Evolutionary conservation across 441 rosid genomes (phyloP).

Genomic region (Jatropha podagrica): DNA sequence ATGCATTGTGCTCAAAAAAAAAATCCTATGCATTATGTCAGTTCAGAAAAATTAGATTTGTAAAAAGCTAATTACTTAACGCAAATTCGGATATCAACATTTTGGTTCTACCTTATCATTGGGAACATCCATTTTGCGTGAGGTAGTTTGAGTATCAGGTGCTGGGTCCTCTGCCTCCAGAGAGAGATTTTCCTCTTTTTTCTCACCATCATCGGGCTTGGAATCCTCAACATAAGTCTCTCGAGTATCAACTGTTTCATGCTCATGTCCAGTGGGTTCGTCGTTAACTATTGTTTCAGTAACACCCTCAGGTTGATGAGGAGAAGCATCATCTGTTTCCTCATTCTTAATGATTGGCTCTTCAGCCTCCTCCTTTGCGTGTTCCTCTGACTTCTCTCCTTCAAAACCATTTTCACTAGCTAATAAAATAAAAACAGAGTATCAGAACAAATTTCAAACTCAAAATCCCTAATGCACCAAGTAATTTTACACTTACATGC

Average conservation of each 20-base stretch:
- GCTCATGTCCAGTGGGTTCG: constrained; percentile 27
- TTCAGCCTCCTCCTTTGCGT: constrained; percentile 23
- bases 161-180: constrained; percentile 31
- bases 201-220: constrained; percentile 32
- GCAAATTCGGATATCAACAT: background rate
- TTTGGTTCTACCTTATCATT: constrained; percentile 64
- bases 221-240: constrained; percentile 31
- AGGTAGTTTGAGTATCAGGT: constrained; percentile 35
- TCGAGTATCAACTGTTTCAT: constrained; percentile 28
- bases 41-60: background rate
- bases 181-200: constrained; percentile 22
- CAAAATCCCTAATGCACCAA: background rate
- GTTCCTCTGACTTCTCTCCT: constrained; percentile 30
- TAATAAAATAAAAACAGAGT: constrained; percentile 16
- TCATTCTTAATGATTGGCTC: constrained; percentile 20
- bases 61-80: too few relatives aligned
- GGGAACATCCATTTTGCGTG: constrained; percentile 74
- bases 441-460: background rate
- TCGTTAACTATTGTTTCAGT: constrained; percentile 24
- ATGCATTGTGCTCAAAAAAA: background rate
- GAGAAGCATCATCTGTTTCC: constrained; percentile 12
- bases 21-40: background rate
- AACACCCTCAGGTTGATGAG: constrained; percentile 19
- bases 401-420: constrained; percentile 47
- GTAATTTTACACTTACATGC: too few relatives aligned